Percentiles rank a stretch among this genome's conserved stretches.
Evolutionary conservation across 495 filamentous ascomycete species (phyloP).

Genomic region (Podospora comata): DNA sequence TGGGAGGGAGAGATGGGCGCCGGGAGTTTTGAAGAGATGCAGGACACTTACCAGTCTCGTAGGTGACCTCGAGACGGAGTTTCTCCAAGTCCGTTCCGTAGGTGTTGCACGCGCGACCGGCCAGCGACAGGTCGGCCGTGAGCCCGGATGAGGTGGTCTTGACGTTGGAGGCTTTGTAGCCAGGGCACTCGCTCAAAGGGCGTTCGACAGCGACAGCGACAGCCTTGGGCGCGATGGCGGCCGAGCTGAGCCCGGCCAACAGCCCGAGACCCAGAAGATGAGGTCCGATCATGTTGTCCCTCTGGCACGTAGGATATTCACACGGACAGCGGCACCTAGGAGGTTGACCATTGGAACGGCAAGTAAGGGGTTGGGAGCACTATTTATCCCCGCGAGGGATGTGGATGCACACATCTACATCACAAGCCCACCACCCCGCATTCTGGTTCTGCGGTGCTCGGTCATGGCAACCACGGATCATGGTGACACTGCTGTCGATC

Average conservation of each 20-base stretch:
- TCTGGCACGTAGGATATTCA: background rate
- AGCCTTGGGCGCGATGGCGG: conserved; percentile 17
- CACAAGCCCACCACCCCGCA: background rate
- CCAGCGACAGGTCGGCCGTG: conserved; percentile 64
- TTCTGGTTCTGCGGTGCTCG: background rate
- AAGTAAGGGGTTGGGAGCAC: background rate
- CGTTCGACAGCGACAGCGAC: conserved; percentile 20
- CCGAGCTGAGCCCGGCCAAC: conserved; percentile 20
- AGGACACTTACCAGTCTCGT: conserved; percentile 62
- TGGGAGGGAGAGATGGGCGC: background rate
- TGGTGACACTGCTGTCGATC: conserved; percentile 2
- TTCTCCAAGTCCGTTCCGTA: conserved; percentile 67
- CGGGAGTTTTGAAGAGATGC: background rate
- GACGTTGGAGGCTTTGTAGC: conserved; percentile 68
- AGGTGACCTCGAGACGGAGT: conserved; percentile 67
- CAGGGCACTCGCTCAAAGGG: conserved; percentile 54
- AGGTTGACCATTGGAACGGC: background rate
- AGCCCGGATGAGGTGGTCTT: conserved; percentile 48
- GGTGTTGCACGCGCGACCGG: conserved; percentile 64
- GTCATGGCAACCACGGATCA: background rate
- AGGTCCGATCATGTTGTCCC: conserved; percentile 18
- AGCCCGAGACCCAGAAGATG: conserved; percentile 22
- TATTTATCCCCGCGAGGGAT: conserved; percentile 9
- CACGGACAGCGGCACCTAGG: background rate
- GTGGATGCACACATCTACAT: background rate